Percentiles rank a stretch among this genome's conserved stretches.
phyloP scores from a whole-genome alignment of 306 rosid genomes.

The Lablab purpureus region DNA sequence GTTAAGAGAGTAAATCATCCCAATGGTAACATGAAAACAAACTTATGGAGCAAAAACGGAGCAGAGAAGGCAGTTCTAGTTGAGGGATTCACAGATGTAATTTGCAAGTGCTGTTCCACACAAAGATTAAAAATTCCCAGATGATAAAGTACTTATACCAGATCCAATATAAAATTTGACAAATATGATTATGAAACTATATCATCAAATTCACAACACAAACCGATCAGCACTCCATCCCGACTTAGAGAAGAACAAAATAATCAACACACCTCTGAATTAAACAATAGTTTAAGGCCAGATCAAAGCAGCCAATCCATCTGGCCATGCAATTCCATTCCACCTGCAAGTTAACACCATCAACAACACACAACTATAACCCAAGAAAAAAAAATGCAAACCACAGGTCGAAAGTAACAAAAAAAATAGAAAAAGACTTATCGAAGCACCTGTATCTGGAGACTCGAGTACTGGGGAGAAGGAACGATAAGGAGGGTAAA shows the following conservation, averaged over 20 bases:
- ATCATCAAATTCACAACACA: constrained; percentile 72
- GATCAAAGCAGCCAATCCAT: constrained; percentile 69
- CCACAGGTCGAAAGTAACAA: not conserved
- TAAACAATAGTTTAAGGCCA: constrained; percentile 73
- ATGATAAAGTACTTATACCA: constrained; percentile 43
- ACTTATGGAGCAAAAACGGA: constrained; percentile 8
- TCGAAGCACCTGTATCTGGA: constrained; percentile 67
- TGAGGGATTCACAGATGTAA: constrained; percentile 27
- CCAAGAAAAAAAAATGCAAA: constrained; percentile 8
- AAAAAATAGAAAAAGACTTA: constrained; percentile 6
- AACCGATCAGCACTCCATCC: constrained; percentile 70
- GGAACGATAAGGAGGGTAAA: constrained; percentile 60
- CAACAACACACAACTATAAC: constrained; percentile 42
- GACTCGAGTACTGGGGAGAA: constrained; percentile 64
- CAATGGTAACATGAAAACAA: constrained; percentile 27
- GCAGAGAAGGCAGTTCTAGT: constrained; percentile 26
- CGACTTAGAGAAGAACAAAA: constrained; percentile 66
- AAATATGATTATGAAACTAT: constrained; percentile 66
- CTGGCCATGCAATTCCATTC: constrained; percentile 64
- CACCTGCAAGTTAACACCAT: constrained; percentile 72
- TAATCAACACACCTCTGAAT: constrained; percentile 88
- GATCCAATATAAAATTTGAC: constrained; percentile 53
- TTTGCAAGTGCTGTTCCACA: constrained; percentile 39
- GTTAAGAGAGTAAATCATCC: not conserved
- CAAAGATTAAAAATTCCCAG: constrained; percentile 47